phyloP scores from a whole-genome alignment of 768 basidiomycete species.

The Pilatotrama ljubarskyi region DNA sequence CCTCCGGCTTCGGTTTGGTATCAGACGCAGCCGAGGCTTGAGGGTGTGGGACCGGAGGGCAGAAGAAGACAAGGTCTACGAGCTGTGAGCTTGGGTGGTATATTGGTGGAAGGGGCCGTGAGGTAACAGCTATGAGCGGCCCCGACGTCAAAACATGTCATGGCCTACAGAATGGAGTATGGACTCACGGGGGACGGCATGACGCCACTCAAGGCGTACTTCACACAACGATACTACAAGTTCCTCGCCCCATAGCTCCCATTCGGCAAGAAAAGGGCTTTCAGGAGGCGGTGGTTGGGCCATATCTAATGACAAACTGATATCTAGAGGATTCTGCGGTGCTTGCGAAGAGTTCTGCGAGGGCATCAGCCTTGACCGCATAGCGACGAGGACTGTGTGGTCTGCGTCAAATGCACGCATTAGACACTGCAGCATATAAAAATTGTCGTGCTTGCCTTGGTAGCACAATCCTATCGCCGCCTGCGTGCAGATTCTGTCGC shows the following conservation, averaged over 20 bases:
- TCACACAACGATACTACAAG: conserved; percentile 60
- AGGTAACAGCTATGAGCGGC: conserved; percentile 30
- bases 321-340: conserved; percentile 40
- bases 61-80: conserved; percentile 47
- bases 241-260: conserved; percentile 65
- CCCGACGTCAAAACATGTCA: background rate
- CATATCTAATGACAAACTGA: conserved; percentile 40
- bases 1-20: conserved; percentile 23
- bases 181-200: conserved; percentile 43
- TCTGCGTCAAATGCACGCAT: conserved; percentile 39
- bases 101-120: conserved; percentile 49
- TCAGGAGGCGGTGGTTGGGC: conserved; percentile 33
- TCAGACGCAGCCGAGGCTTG: conserved; percentile 26
- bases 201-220: conserved; percentile 52
- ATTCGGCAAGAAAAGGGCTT: conserved; percentile 34
- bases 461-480: conserved; percentile 65
- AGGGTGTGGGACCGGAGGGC: conserved; percentile 13
- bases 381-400: conserved; percentile 59
- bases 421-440: conserved; percentile 1
- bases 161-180: background rate
- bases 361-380: conserved; percentile 56
- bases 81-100: conserved; percentile 38
- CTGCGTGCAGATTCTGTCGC: conserved; percentile 48
- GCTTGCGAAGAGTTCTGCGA: conserved; percentile 25
- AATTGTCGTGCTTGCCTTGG: conserved; percentile 43